Evolutionary conservation across 176 grass and related monocot species (phyloP), one percentile per base, ranked within the genome.

Genomic region (Phyllostachys edulis): DNA sequence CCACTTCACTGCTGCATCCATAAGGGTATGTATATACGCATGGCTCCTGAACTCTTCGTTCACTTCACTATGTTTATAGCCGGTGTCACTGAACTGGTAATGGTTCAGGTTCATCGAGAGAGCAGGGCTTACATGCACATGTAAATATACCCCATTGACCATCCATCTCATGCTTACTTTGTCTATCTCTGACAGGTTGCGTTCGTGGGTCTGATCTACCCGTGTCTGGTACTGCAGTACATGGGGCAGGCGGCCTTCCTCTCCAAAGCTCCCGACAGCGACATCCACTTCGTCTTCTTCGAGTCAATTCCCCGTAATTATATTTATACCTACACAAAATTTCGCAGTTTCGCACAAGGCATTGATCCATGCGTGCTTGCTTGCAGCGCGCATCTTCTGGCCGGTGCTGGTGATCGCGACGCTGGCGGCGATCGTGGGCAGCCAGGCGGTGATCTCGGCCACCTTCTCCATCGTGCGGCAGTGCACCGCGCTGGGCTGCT

Each of bases 171-270:
- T 8, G 5, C 40, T 6, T 42, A 2, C 11, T 55, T 54, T 29
- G 16, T 8, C 4, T 72, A 10, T 8, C 10, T 27, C 18, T 50
- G 36, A 5, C 76, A 85, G 75, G 46, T 85, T 26, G 76, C 81
- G 15, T 94, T 94, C 73, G 83, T 92, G 17, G 69, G 87, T 2
- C 12, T 94, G 8, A 88, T 94, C 71, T 94, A 94, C 73, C 87
- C 90, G n/a, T 94, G 92, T 72, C 42, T 94, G 44, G 82, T 92
- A 80, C 71, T 94, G 63, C 90, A 92, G 42, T 92, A 94, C 80
- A 94, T 94, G 92, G 92, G 92, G n/a, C 90, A 94, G 82, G 92
- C 90, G 27, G 87, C 92, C 27, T 94, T 90, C 86, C 87, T 94
- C 56, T 94, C 90, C 37, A 90, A 88, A 65, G 76, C 82, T 3